These are phyloP conservation scores for Flaveria robusta DNA, from an alignment of 129 eudicot genomes.

Conservation along the genomic window DNA sequence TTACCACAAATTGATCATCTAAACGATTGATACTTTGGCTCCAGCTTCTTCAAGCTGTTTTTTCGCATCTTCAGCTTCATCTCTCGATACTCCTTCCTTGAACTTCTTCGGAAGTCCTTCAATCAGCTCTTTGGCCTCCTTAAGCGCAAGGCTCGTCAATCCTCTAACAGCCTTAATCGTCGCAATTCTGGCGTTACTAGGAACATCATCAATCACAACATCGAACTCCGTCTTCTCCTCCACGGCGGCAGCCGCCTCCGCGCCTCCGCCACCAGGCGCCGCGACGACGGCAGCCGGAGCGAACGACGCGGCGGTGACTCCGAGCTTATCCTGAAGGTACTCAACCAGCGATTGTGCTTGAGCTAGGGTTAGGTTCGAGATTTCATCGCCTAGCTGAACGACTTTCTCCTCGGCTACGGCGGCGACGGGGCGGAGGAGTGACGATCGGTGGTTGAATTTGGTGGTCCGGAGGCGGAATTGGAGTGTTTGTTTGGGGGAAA, in stretches of 20 bases:
- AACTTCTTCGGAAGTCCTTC: slow-evolving; percentile 96
- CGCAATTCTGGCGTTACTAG: slow-evolving; percentile 81
- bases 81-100: slow-evolving; percentile 73
- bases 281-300: slow-evolving; percentile 70
- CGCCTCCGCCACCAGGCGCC: slow-evolving; percentile 55
- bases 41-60: slow-evolving; percentile 98
- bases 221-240: slow-evolving; percentile 97
- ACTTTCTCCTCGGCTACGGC: slow-evolving; percentile 87
- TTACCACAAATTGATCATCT: slow-evolving; percentile 28
- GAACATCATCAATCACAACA: slow-evolving; percentile 82
- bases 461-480: slow-evolving; percentile 49
- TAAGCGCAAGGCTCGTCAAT: slow-evolving; percentile 70
- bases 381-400: slow-evolving; percentile 56
- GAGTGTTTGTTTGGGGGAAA: slow-evolving; percentile 49
- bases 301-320: slow-evolving; percentile 71
- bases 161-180: slow-evolving; percentile 92
- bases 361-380: slow-evolving; percentile 66
- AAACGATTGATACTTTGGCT: slow-evolving; percentile 74
- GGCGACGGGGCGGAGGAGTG: slow-evolving; percentile 61
- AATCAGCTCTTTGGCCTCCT: slow-evolving; percentile 86
- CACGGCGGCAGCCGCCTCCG: slow-evolving; percentile 55
- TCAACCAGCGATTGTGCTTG: slow-evolving; percentile 82
- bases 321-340: slow-evolving; percentile 81
- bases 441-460: slow-evolving; percentile 50
- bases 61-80: slow-evolving; percentile 92